Percentiles rank a stretch among this genome's conserved stretches.
Evolutionary conservation across 257 asterid genomes (phyloP).

Genomic region (Gardenia jasminoides): DNA sequence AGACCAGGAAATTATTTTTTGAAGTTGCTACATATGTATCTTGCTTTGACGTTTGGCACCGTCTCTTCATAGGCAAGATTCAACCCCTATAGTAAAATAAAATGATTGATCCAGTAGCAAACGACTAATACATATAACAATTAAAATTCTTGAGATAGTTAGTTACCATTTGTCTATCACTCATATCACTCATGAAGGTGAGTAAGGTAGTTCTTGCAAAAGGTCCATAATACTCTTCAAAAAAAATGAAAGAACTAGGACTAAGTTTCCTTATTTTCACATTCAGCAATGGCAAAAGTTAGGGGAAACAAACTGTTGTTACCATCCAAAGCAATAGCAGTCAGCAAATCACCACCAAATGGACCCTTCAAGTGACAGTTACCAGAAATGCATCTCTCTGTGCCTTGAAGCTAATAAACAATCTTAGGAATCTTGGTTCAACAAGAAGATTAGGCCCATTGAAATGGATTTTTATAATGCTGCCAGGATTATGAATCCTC

Average conservation of each 20-base stretch:
- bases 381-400: neutral
- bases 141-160: no score
- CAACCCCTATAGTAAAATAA: neutral
- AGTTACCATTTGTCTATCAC: neutral
- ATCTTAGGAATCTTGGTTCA: no score
- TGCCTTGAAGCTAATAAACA: no score
- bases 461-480: no score
- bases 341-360: neutral
- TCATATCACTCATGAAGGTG: neutral
- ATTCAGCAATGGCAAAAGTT: neutral
- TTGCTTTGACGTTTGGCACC: neutral
- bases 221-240: neutral
- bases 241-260: neutral
- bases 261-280: constrained; percentile 5
- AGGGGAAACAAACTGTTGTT: constrained; percentile 7
- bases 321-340: no score
- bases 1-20: neutral
- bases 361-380: neutral
- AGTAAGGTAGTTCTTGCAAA: neutral
- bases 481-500: neutral
- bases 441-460: no score
- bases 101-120: no score
- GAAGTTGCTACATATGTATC: neutral
- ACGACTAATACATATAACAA: no score
- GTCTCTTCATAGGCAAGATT: neutral